Percentiles rank a stretch among this genome's conserved stretches.
These are phyloP conservation scores for Aspergillus biplanus DNA, from an alignment of 495 filamentous ascomycete genomes.

Conservation along the genomic window DNA sequence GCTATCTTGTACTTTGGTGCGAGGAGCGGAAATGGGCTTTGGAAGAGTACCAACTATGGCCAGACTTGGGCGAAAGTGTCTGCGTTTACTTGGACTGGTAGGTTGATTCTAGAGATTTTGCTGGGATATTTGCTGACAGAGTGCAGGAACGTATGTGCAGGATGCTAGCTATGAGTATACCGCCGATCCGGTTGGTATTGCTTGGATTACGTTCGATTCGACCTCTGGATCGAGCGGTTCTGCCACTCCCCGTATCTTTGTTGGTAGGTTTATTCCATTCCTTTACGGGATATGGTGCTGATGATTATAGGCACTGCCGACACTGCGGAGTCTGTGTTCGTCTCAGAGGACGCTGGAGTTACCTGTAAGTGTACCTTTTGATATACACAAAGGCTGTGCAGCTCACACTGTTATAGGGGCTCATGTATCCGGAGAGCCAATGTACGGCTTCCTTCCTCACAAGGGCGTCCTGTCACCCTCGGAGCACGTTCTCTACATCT, in stretches of 20 bases:
- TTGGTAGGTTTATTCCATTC: conserved; percentile 10
- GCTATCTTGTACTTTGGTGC: conserved; percentile 21
- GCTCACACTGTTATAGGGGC: conserved; percentile 12
- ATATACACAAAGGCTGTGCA: not conserved
- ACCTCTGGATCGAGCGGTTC: conserved; percentile 16
- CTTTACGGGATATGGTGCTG: not conserved
- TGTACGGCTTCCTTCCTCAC: conserved; percentile 24
- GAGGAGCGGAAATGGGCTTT: conserved; percentile 17
- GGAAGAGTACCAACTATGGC: conserved; percentile 22
- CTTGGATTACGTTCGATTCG: conserved; percentile 23
- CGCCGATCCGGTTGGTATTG: conserved; percentile 17
- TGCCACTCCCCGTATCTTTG: conserved; percentile 22
- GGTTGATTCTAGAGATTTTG: not conserved
- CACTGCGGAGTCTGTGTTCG: conserved; percentile 20
- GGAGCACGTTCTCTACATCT: conserved; percentile 19
- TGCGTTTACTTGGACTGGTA: conserved; percentile 21
- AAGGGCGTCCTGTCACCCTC: conserved; percentile 21
- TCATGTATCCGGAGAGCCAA: conserved; percentile 22
- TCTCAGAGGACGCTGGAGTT: conserved; percentile 22
- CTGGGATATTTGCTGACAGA: not conserved
- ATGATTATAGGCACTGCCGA: conserved; percentile 11
- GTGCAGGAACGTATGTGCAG: conserved; percentile 17
- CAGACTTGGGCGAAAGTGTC: conserved; percentile 20
- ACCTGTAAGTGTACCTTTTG: conserved; percentile 13
- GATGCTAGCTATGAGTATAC: conserved; percentile 18